Evolutionary conservation across 2,329 filamentous ascomycete genomes (phyloP), one percentile per base, ranked within the genome.

Genomic region (Lachnellula arida): DNA sequence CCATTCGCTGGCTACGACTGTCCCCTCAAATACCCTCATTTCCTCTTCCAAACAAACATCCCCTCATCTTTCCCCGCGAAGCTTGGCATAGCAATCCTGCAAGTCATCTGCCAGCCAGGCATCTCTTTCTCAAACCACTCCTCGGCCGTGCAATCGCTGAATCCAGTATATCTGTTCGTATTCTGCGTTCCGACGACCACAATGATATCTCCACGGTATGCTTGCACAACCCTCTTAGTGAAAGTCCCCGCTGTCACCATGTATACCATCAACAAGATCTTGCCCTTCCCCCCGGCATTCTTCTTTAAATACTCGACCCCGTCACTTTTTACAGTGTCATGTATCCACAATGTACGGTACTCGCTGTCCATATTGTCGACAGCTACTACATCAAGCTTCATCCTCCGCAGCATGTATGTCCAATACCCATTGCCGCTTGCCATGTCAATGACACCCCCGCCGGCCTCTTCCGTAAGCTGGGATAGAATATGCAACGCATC

Each of bases 1-100:
- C 6, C 25, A 28, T 28, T 28, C 25, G 7, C 7, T 28, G 25
- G 25, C 5, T 28, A 28, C 25, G 28, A 32, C 28, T 11, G 28
- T 32, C 28, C 28, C 9, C 28, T 32, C 28, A 32, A 9, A 40
- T 17, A 1, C n/a, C 37, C 37, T 44, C 19, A 40, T 34, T 49
- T 61, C 37, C 35, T 60, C 42, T 46, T 56, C 60, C 57, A 90
- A 19, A 89, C 78, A 70, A 85, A 91, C 54, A 91, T 66, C 0
- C 84, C 87, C 72, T 91, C 87, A 64, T 91, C 88, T 70, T 91
- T 91, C 28, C 85, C 87, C 2, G 86, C 82, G 71, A 91, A 91
- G 68, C 85, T 89, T 22, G 87, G 87, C 66, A 91, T 69, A 4
- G 87, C 79, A 59, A 90, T 76, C 73, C 87, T 84, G 14, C 81